Conservation (phyloP, 768 basidiomycete species). For the Rhizopogon sp. region DNA sequence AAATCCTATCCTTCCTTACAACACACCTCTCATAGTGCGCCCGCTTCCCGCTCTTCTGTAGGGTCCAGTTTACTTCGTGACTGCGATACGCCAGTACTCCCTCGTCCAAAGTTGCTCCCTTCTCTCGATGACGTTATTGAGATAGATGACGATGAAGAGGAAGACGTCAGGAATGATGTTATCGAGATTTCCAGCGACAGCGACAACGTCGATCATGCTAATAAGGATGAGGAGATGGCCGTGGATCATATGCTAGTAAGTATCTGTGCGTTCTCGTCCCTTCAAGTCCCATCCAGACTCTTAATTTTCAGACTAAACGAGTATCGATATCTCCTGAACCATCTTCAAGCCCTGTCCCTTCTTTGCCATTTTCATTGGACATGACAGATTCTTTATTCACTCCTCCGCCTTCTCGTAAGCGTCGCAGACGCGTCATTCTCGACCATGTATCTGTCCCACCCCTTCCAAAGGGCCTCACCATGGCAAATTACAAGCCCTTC, state of each 20-base stretch:
- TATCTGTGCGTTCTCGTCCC: slow-evolving; percentile 6
- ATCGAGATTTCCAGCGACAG: neutral
- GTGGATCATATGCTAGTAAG: slow-evolving; percentile 12
- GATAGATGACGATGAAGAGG: slow-evolving; percentile 4
- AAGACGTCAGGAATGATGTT: neutral
- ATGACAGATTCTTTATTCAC: slow-evolving; percentile 22
- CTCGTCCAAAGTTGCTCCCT: neutral
- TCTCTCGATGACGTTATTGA: neutral
- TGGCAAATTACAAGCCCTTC: slow-evolving; percentile 13
- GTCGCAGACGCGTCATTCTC: slow-evolving; percentile 8
- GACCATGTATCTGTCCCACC: slow-evolving; percentile 17
- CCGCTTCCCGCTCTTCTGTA: slow-evolving; percentile 5
- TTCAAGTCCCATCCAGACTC: neutral
- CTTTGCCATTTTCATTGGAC: slow-evolving; percentile 6
- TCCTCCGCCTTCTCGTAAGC: slow-evolving; percentile 16
- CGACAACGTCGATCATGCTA: slow-evolving; percentile 15
- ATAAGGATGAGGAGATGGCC: slow-evolving; percentile 17
- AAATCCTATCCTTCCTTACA: slow-evolving; percentile 1
- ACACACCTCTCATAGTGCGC: neutral
- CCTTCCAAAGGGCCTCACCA: slow-evolving; percentile 17
- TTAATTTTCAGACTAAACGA: slow-evolving; percentile 2
- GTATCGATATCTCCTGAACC: neutral
- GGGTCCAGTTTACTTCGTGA: slow-evolving; percentile 4
- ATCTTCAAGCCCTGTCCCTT: neutral
- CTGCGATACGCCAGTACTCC: neutral